Evolutionary conservation across 371 early-diverging fungal genomes (phyloP), one percentile per base, ranked within the genome.

Genomic region (Mucor irregularis): DNA sequence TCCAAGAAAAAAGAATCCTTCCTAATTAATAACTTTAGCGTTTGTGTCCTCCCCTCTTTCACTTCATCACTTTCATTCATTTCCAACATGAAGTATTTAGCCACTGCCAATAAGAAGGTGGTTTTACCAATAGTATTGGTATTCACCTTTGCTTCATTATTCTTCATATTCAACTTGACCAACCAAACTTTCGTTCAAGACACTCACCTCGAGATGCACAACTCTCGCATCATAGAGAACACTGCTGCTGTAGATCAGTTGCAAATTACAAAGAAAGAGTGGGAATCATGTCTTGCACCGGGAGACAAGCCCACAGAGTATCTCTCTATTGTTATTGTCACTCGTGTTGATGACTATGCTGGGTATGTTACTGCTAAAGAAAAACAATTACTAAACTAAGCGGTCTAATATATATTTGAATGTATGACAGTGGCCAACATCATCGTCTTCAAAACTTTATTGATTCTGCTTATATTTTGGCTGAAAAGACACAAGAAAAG

Each of bases 401-500:
- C 7, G 16, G 0, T 29, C 11, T 14, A 35, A 21, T 39, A 5
- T 24, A 4, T 29, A 19, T 40, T 47, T 29, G n/a, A n/a, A 35
- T 37, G n/a, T 52, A 28, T 16, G 6, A 5, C 11, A 62, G 61
- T 4, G 56, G 70, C 9, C 71, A 76, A 38, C 66, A 66, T 25
- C 71, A 70, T 43, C 58, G 73, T 21, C 47, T 76, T 29, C 77
- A 76, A 31, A 76, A 76, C 49, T 62, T 73, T 28, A 76, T 76
- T 44, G 77, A 76, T 48, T 69, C 69, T 46, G 69, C 77, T 5
- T 73, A 42, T 26, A 39, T 68, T 5, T 37, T 76, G 51, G 77
- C 77, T 8, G 71, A 71, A 46, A 66, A 66, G 13, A 73, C 77
- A 10, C 52, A 58, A 33, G 63, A 65, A 1, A 49, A 56, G 10